phyloP scores from a whole-genome alignment of 2,329 filamentous ascomycete species.

The Pyrenochaeta sp. region DNA sequence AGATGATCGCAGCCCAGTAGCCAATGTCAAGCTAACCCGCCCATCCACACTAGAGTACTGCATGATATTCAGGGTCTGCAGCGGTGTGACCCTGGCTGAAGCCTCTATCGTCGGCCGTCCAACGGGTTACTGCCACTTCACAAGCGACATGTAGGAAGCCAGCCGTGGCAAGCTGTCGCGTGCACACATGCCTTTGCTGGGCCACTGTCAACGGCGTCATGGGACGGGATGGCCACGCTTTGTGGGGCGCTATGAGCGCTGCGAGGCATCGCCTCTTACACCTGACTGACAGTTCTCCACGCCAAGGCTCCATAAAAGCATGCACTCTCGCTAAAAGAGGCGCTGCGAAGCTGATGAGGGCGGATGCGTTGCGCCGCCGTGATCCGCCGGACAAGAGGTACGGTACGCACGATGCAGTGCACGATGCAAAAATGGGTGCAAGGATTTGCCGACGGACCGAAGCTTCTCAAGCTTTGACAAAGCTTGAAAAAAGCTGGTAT shows the following conservation, averaged over 20 bases:
- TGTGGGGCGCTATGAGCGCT: constrained; percentile 1
- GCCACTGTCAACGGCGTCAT: not conserved
- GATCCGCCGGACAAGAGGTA: constrained; percentile 22
- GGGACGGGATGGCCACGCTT: constrained; percentile 1
- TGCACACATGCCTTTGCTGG: constrained; percentile 29
- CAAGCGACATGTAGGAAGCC: constrained; percentile 5
- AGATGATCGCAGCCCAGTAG: constrained; percentile 6
- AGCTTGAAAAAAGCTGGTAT: not conserved
- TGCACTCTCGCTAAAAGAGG: not conserved
- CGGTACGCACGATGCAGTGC: constrained; percentile 9
- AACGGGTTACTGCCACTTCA: constrained; percentile 1
- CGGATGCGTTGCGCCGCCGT: constrained; percentile 17
- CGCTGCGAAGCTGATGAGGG: constrained; percentile 5
- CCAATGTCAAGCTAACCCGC: constrained; percentile 21
- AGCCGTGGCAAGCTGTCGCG: constrained; percentile 27
- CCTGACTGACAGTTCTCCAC: constrained; percentile 1
- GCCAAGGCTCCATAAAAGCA: constrained; percentile 1
- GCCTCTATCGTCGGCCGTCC: constrained; percentile 4
- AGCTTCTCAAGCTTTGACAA: constrained; percentile 20
- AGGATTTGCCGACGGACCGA: constrained; percentile 16
- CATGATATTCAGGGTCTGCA: constrained; percentile 28
- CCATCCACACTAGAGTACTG: constrained; percentile 15
- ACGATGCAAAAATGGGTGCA: constrained; percentile 4
- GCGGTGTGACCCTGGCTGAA: constrained; percentile 33
- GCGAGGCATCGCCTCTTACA: constrained; percentile 1